Evolutionary conservation across 345 rosid genomes (phyloP), one percentile per base, ranked within the genome.

Genomic region (Arabidopsis arenosa): DNA sequence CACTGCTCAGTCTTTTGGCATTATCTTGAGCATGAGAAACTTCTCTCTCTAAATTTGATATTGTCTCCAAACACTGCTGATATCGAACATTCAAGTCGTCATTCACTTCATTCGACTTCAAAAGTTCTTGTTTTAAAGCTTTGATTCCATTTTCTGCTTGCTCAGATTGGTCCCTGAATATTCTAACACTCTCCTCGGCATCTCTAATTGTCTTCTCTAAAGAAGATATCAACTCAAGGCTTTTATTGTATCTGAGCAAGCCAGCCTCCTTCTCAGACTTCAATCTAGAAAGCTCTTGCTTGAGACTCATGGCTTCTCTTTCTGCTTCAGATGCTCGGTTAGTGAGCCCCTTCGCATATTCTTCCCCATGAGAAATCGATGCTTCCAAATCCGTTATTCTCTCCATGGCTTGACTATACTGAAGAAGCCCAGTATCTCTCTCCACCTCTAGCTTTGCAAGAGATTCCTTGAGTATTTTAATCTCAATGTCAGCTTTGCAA

Each of bases 401-500:
- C 61, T 89, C 89, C 89, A 87, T 69, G 66, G 88, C 85, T 68
- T 86, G 87, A 78, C 82, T 86, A 77, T 81, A 86, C 80, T 86
- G 89, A 80, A 85, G 82, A 83, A 88, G 84, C 48, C 72, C 73
- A 12, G 84, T 85, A 79, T 93, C 96, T 68, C 89, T 87, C 81
- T 93, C 97, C 9, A 84, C 79, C 82, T 89, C 93, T 68, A 89
- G 52, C 39, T 83, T 84, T 32, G 77, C 74, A 47, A 91, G 87
- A 56, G 89, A 76, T 49, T 91, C 97, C 66, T 91, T 93, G 84
- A 91, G 81, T 74, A 85, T 72, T 78, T 83, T 82, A 53, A 83
- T 83, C 82, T 96, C 96, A 65, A 84, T 84, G 75, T 93, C 97
- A 37, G 90, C 91, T 84, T 83, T 89, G 82, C 89, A 83, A 52